These are phyloP conservation scores for Myxozyma monticola DNA, from an alignment of 805 yeast genomes.

Conservation along the genomic window DNA sequence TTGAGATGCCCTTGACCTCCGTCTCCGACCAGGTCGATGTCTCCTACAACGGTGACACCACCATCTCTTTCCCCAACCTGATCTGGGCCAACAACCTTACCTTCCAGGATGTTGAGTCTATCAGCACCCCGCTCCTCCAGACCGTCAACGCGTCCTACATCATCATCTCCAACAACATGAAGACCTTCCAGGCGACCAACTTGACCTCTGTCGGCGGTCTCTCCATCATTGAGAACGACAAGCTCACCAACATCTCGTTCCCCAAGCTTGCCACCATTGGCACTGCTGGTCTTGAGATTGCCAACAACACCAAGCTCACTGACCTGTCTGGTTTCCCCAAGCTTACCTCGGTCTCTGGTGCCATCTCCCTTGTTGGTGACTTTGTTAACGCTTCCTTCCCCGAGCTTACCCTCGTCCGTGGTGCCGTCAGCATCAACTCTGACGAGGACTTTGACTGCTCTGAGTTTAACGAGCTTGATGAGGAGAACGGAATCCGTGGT, in stretches of 20 bases:
- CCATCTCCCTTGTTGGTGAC: constrained; percentile 76
- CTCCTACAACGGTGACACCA: constrained; percentile 80
- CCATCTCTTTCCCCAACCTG: constrained; percentile 54
- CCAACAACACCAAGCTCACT: constrained; percentile 75
- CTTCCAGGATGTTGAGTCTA: constrained; percentile 74
- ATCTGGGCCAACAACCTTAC: constrained; percentile 85
- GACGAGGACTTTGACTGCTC: constrained; percentile 79
- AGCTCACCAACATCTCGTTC: constrained; percentile 68
- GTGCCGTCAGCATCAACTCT: constrained; percentile 86
- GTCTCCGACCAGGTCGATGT: constrained; percentile 75
- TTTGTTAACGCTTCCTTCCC: constrained; percentile 78
- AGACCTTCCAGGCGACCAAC: constrained; percentile 41
- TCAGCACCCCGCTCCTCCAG: constrained; percentile 67
- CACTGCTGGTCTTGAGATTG: constrained; percentile 83
- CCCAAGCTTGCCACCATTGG: constrained; percentile 70
- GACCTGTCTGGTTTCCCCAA: constrained; percentile 71
- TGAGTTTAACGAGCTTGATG: constrained; percentile 68
- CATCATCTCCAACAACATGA: constrained; percentile 68
- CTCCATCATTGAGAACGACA: constrained; percentile 69
- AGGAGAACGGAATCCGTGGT: constrained; percentile 85
- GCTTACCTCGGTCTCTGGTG: constrained; percentile 80
- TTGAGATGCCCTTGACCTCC: constrained; percentile 67
- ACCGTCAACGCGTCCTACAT: constrained; percentile 80
- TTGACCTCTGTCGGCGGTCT: constrained; percentile 74
- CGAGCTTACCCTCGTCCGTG: constrained; percentile 73